These are phyloP conservation scores for Alisma plantagoaquatica DNA, from an alignment of 106 monocot species.

Conservation along the genomic window DNA sequence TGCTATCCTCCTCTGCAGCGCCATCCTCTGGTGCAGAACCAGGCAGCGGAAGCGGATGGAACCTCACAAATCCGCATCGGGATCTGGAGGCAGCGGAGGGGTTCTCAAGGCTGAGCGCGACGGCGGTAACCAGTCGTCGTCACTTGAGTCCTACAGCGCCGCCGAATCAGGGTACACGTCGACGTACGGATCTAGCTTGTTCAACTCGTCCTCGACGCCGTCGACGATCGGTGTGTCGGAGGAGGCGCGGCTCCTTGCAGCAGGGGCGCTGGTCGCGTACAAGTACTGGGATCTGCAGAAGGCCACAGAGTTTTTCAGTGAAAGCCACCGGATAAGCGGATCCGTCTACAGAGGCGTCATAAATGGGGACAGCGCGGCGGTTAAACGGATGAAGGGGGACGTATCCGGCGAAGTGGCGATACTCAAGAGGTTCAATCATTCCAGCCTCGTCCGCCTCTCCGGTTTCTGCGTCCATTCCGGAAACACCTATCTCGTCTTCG, in stretches of 20 bases:
- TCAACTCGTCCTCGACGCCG: no score
- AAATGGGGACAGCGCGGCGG: slow-evolving; percentile 49
- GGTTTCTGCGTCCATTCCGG: slow-evolving; percentile 21
- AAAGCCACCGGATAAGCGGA: slow-evolving; percentile 5
- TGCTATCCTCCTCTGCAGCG: slow-evolving; percentile 2
- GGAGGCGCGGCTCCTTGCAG: no score
- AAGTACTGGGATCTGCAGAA: slow-evolving; percentile 2
- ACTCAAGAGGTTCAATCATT: slow-evolving; percentile 1
- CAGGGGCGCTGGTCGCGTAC: background rate
- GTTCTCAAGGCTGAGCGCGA: no score
- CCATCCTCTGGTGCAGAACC: background rate
- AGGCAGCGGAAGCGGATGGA: no score
- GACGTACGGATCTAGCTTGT: no score
- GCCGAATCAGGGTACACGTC: no score
- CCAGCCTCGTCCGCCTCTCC: slow-evolving; percentile 11
- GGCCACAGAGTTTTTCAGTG: slow-evolving; percentile 6
- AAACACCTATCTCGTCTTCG: slow-evolving; percentile 12
- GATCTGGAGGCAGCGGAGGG: no score
- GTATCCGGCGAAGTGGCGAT: slow-evolving; percentile 6
- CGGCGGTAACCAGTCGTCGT: no score
- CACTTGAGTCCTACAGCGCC: no score
- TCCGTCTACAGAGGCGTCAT: slow-evolving; percentile 49
- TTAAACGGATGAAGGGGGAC: slow-evolving; percentile 25
- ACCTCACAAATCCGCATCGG: no score
- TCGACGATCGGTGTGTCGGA: no score